phyloP scores from a whole-genome alignment of 805 yeast genomes.

The Wickerhamiella qilinensis region DNA sequence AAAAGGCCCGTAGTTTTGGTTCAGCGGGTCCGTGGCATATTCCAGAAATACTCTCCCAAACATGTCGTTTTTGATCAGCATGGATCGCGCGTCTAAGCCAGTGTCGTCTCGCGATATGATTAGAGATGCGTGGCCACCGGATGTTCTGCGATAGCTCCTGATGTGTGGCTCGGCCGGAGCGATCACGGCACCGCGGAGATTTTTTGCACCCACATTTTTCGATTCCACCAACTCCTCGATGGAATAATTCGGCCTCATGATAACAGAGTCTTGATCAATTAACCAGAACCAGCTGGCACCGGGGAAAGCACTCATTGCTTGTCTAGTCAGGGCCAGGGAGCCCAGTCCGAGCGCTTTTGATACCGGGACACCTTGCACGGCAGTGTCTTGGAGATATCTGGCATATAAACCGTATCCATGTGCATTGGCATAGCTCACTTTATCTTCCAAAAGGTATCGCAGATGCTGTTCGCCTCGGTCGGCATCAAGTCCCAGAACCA shows the following conservation, averaged over 20 bases:
- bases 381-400: conserved; percentile 70
- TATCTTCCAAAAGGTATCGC: conserved; percentile 54
- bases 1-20: conserved; percentile 44
- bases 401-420: conserved; percentile 65
- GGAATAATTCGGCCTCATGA: conserved; percentile 47
- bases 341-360: conserved; percentile 32
- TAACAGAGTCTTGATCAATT: conserved; percentile 53
- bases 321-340: conserved; percentile 42
- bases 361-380: conserved; percentile 17
- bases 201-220: conserved; percentile 38
- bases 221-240: conserved; percentile 38
- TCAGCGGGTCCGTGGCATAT: conserved; percentile 51
- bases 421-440: conserved; percentile 64
- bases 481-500: conserved; percentile 69
- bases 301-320: conserved; percentile 85
- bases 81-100: conserved; percentile 46
- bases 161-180: conserved; percentile 51
- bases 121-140: conserved; percentile 37
- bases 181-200: conserved; percentile 50
- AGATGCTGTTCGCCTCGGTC: conserved; percentile 44
- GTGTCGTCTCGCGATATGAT: conserved; percentile 50
- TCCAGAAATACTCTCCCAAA: conserved; percentile 55
- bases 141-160: conserved; percentile 48
- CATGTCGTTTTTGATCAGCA: conserved; percentile 41
- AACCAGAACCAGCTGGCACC: conserved; percentile 72